These are phyloP conservation scores for Colletotrichum costaricense DNA, from an alignment of 2,329 filamentous ascomycete genomes.

Conservation along the genomic window DNA sequence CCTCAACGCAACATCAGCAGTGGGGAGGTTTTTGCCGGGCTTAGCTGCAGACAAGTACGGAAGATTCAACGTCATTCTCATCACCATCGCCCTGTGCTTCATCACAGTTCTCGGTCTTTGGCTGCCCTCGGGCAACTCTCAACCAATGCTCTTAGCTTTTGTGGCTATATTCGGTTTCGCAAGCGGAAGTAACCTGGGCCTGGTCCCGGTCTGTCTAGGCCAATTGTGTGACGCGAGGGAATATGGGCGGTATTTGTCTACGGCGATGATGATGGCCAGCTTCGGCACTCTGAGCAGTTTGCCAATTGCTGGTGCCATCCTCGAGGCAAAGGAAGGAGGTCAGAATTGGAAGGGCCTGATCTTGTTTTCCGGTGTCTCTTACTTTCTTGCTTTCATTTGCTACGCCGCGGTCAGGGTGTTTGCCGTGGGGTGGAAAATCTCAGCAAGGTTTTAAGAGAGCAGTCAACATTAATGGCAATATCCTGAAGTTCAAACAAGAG, in stretches of 20 bases:
- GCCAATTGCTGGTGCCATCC: constrained; percentile 54
- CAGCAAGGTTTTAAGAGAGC: constrained; percentile 16
- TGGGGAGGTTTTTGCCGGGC: constrained; percentile 82
- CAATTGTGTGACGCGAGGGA: constrained; percentile 81
- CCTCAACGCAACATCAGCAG: constrained; percentile 81
- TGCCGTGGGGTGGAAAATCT: constrained; percentile 29
- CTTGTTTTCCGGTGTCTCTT: constrained; percentile 29
- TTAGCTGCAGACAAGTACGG: constrained; percentile 81
- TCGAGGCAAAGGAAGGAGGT: constrained; percentile 17
- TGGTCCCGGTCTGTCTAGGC: constrained; percentile 84
- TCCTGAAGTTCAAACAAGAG: not conserved
- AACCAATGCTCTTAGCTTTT: constrained; percentile 74
- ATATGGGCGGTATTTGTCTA: constrained; percentile 82
- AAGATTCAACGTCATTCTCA: constrained; percentile 83
- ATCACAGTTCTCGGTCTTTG: constrained; percentile 73
- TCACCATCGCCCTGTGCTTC: constrained; percentile 70
- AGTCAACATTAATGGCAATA: not conserved
- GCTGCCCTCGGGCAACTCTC: constrained; percentile 69
- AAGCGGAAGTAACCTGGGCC: constrained; percentile 80
- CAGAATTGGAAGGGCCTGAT: constrained; percentile 32
- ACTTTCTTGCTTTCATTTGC: constrained; percentile 32
- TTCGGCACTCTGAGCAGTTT: constrained; percentile 70
- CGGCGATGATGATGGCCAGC: constrained; percentile 81
- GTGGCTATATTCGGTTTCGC: constrained; percentile 81
- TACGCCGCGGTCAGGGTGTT: constrained; percentile 29